phyloP scores from a whole-genome alignment of 208 protist genomes.

The Crithidia fasciculata region DNA sequence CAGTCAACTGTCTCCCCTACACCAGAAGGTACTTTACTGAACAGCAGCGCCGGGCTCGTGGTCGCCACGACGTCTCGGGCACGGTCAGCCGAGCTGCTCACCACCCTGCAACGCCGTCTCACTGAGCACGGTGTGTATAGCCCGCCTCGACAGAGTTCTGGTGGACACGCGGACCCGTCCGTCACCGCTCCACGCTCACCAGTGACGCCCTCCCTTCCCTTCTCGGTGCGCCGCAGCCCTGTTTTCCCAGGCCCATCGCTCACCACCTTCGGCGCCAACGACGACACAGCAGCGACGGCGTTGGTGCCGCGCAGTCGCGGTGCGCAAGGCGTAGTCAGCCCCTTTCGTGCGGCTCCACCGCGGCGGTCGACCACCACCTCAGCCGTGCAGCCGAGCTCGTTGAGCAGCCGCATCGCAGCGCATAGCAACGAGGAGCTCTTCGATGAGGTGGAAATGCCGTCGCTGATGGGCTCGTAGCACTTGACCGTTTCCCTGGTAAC shows the following conservation, averaged over 20 bases:
- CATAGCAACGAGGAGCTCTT: constrained; percentile 10
- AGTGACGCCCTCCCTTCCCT: neutral
- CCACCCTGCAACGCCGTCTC: constrained; percentile 11
- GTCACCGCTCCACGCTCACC: neutral
- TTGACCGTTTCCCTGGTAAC: too few species aligned
- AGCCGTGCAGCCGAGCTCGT: neutral
- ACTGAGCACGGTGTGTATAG: neutral
- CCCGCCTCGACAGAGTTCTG: neutral
- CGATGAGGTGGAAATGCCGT: constrained; percentile 28
- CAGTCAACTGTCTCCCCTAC: too few species aligned
- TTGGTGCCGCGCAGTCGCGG: neutral
- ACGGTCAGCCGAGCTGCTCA: constrained; percentile 30
- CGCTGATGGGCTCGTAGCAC: constrained; percentile 23
- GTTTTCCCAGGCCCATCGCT: too few species aligned
- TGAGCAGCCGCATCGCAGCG: neutral
- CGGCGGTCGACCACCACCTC: constrained; percentile 13
- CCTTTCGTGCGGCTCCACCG: neutral
- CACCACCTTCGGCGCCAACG: neutral
- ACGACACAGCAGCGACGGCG: neutral
- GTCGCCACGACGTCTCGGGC: constrained; percentile 2
- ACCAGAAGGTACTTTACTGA: too few species aligned
- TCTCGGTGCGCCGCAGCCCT: neutral
- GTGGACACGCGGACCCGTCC: neutral
- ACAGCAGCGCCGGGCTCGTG: neutral
- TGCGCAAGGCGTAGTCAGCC: neutral